Base-by-base conservation (phyloP, 2,329 filamentous ascomycete species). In the Ceratocystis huliohia region DNA sequence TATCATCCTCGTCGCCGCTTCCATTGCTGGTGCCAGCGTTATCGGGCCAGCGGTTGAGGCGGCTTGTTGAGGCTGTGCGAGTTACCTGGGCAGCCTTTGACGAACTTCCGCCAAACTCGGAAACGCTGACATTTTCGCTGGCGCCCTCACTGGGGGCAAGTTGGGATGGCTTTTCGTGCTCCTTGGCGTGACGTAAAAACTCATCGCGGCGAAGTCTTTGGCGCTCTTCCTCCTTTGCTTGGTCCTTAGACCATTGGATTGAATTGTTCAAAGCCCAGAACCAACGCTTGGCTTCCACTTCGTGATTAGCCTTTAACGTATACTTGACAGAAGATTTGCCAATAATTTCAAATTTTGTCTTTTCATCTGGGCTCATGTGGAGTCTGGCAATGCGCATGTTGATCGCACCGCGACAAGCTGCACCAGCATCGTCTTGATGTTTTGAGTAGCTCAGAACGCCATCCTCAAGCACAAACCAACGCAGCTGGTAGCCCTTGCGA, bases 241-340 rank as follows among this genome's bases (percentile, higher is more conserved):
- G 94, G 73, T 99, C 94, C 75, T 99, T 99, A 69, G 91, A 88
- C 88, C 91, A 97, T 74, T 97, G 94, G 63, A 99, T 99, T 5
- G 94, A 93, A 74, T 99, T 99, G 78, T 99, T 99, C 69, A 99
- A 80, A 0, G 94, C 90, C 94, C 94, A 99, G 76, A 95, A 99
- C 94, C 94, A 99, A 66, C 94, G 85, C 77, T 99, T 99, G 5
- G 94, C 93, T 75, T 99, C 94, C 33, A 97, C 93, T 73, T 96
- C 89, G 76, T 99, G 94, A 73, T 99, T 99, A 0, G 94, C 94
- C 75, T 96, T 97, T 65, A 99, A 81, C 62, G 95, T 93, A 74
- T 99, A 99, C 77, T 96, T 99, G 74, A 99, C 94, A 0, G 93
- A 97, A 0, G 93, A 96, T 76, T 99, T 99, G 64, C 94, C 94